Evolutionary conservation across 495 filamentous ascomycete genomes (phyloP).

Genomic region (Aspergillus affinis): DNA sequence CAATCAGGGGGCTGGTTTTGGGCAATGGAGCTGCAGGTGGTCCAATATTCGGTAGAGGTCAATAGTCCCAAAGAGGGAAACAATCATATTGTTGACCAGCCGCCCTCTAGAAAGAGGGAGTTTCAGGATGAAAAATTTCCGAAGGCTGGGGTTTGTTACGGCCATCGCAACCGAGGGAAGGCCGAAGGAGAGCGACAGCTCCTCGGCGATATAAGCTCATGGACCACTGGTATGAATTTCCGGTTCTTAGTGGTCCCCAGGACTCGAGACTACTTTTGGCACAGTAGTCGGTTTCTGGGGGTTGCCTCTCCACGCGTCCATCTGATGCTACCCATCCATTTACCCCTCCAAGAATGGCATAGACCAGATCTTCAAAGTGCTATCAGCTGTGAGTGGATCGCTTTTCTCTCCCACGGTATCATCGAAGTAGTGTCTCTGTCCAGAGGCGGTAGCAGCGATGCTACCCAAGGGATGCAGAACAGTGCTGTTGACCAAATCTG

Average conservation of each 20-base stretch:
- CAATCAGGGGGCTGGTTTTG: background rate
- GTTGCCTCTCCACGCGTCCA: background rate
- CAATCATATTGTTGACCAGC: background rate
- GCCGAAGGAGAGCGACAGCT: background rate
- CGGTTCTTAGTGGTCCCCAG: background rate
- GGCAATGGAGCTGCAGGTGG: background rate
- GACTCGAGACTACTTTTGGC: background rate
- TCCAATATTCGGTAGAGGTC: background rate
- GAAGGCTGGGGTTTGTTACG: background rate
- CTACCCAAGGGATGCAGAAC: slow-evolving; percentile 65
- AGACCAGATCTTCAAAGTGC: slow-evolving; percentile 66
- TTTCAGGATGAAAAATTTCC: background rate
- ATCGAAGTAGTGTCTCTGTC: slow-evolving; percentile 45
- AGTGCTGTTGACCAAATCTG: slow-evolving; percentile 60
- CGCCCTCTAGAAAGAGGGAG: too few species aligned
- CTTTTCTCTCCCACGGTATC: background rate
- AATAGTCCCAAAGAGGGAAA: background rate
- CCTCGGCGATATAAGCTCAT: background rate
- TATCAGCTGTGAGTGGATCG: slow-evolving; percentile 38
- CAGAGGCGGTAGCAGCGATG: slow-evolving; percentile 75
- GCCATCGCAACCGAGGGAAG: background rate
- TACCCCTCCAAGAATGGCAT: slow-evolving; percentile 28
- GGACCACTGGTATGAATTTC: background rate
- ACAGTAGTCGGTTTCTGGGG: background rate
- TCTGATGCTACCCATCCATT: background rate